A percentile compares a stretch with the other conserved stretches of the same genome.
Evolutionary conservation across 257 asterid species (phyloP).

Genomic region (Petunia axillaris): DNA sequence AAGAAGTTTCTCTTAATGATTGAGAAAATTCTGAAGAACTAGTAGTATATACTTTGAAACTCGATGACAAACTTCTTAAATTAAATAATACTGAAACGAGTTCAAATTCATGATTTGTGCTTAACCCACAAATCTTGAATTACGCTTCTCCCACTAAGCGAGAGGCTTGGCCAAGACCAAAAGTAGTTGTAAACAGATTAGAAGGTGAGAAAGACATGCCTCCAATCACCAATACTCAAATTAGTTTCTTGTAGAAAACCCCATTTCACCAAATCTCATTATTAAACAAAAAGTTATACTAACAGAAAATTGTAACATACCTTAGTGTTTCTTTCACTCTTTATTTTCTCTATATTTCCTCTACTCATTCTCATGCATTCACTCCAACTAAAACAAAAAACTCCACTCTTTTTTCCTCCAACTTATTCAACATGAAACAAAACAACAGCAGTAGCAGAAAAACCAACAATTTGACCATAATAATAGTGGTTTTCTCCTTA

Average conservation of each 20-base stretch:
- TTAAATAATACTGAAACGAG: too few relatives aligned
- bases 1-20: too few relatives aligned
- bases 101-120: too few relatives aligned
- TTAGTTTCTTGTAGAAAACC: conserved; percentile 40
- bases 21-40: too few relatives aligned
- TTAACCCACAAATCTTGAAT: too few relatives aligned
- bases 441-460: conserved; percentile 43
- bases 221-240: conserved; percentile 47
- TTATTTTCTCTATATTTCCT: conserved; percentile 22
- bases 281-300: conserved; percentile 23
- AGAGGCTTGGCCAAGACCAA: background rate
- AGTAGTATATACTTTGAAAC: too few relatives aligned
- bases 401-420: conserved; percentile 41
- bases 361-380: conserved; percentile 53
- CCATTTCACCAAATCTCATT: conserved; percentile 60
- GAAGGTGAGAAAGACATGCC: conserved; percentile 47
- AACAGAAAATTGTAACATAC: conserved; percentile 7
- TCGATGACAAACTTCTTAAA: too few relatives aligned
- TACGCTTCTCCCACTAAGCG: too few relatives aligned
- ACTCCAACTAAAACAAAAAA: conserved; percentile 58
- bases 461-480: conserved; percentile 49
- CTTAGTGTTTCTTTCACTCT: background rate
- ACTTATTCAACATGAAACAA: conserved; percentile 55
- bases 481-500: conserved; percentile 55
- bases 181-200: background rate